These are phyloP conservation scores for Cetraspora pellucida DNA, from an alignment of 192 early-diverging fungal species.

Conservation along the genomic window DNA sequence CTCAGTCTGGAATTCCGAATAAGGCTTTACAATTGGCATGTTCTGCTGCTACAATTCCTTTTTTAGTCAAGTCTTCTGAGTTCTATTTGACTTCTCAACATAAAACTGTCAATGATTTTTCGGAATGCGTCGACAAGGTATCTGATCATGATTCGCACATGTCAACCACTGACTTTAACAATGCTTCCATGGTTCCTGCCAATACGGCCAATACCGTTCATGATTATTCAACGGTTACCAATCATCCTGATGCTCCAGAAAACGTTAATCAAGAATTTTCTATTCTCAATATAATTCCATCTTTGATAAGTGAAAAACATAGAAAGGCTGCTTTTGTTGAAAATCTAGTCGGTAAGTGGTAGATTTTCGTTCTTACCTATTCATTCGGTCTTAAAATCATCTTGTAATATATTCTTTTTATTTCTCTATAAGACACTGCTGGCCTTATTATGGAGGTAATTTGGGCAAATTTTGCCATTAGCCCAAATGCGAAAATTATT, in stretches of 20 bases:
- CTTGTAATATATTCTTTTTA: neutral
- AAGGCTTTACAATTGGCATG: no score
- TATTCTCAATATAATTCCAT: constrained; percentile 26
- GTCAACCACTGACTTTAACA: neutral
- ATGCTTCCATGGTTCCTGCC: neutral
- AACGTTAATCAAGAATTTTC: constrained; percentile 19
- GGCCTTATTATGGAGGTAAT: constrained; percentile 60
- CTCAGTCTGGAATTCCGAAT: no score
- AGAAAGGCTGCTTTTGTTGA: constrained; percentile 32
- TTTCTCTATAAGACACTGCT: constrained; percentile 47
- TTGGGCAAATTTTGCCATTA: constrained; percentile 43
- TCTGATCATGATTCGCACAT: neutral
- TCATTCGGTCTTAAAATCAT: neutral
- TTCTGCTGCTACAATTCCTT: no score
- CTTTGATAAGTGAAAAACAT: constrained; percentile 32
- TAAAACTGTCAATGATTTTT: neutral
- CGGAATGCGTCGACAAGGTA: no score
- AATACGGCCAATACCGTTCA: neutral
- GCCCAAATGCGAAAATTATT: constrained; percentile 38
- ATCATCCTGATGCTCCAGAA: constrained; percentile 16
- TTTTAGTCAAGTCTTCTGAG: no score
- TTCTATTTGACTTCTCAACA: no score
- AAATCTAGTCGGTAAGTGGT: constrained; percentile 29
- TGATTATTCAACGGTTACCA: neutral
- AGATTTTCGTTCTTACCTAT: neutral